Evolutionary conservation across 2,329 filamentous ascomycete species (phyloP).

Genomic region (Seiridium unicorne): DNA sequence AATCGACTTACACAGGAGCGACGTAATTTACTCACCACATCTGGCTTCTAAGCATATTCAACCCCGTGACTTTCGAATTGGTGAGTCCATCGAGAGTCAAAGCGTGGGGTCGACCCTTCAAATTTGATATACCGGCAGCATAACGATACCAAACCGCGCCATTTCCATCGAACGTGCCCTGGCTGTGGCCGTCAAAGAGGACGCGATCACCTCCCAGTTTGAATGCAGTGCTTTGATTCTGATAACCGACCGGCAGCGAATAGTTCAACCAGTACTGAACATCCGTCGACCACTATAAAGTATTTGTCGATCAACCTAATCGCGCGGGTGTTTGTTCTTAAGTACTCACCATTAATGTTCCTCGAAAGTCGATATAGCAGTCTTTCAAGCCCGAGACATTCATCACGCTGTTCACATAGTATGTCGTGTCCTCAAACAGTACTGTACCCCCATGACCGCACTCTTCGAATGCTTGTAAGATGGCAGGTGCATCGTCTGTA

Average conservation of each 20-base stretch:
- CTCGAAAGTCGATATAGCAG: conserved; percentile 38
- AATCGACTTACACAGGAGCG: no score
- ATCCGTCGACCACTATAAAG: not conserved
- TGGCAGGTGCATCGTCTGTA: conserved; percentile 37
- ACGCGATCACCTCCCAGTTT: conserved; percentile 53
- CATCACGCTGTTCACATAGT: conserved; percentile 43
- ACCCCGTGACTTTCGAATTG: not conserved
- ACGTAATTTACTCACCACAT: conserved; percentile 42
- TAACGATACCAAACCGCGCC: conserved; percentile 27
- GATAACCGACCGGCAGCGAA: conserved; percentile 50
- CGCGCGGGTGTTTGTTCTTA: not conserved
- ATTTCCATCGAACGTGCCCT: conserved; percentile 57
- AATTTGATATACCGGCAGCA: not conserved
- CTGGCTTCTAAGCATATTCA: conserved; percentile 50
- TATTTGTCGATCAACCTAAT: not conserved
- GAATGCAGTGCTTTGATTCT: conserved; percentile 55
- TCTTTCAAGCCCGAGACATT: conserved; percentile 40
- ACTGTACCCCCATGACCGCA: conserved; percentile 37
- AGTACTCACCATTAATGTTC: conserved; percentile 36
- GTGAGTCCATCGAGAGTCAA: conserved; percentile 41
- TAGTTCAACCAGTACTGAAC: conserved; percentile 47
- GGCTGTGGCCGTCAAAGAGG: conserved; percentile 44
- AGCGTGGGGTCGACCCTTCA: not conserved
- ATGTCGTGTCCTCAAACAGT: conserved; percentile 39
- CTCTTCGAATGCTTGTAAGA: conserved; percentile 36